phyloP scores from a whole-genome alignment of 441 rosid genomes.

The Codiaeum variegatum region DNA sequence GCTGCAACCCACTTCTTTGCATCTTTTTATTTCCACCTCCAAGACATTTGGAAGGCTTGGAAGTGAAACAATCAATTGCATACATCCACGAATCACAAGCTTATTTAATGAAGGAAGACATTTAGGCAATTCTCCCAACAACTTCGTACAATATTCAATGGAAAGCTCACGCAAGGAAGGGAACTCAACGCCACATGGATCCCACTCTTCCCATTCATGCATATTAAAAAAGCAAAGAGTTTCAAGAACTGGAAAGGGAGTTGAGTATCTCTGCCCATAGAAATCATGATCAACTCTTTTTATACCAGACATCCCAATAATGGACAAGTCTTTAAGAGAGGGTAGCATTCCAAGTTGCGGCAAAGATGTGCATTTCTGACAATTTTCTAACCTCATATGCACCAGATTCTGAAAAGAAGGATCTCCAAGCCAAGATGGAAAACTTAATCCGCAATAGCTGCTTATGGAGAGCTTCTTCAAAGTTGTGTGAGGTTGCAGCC shows the following conservation, averaged over 20 bases:
- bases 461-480: slow-evolving; percentile 6
- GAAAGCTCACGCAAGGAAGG: slow-evolving; percentile 19
- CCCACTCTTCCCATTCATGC: slow-evolving; percentile 32
- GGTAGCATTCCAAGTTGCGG: slow-evolving; percentile 35
- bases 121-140: slow-evolving; percentile 7
- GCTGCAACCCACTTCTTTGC: background rate
- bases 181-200: slow-evolving; percentile 15
- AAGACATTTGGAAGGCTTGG: slow-evolving; percentile 1
- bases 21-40: background rate
- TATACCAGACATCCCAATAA: slow-evolving; percentile 21
- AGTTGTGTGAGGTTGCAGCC: slow-evolving; percentile 1
- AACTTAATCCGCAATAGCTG: slow-evolving; percentile 25
- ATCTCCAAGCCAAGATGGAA: slow-evolving; percentile 33
- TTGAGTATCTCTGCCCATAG: slow-evolving; percentile 12
- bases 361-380: slow-evolving; percentile 24
- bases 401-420: slow-evolving; percentile 24
- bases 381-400: slow-evolving; percentile 18
- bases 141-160: slow-evolving; percentile 14
- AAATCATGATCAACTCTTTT: slow-evolving; percentile 22
- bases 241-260: slow-evolving; percentile 20
- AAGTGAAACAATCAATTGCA: slow-evolving; percentile 9
- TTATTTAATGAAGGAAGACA: slow-evolving; percentile 19
- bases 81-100: slow-evolving; percentile 3
- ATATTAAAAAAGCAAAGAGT: slow-evolving; percentile 5
- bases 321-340: slow-evolving; percentile 20